These are phyloP conservation scores for Mercurialis annua DNA, from an alignment of 345 rosid species.

Conservation along the genomic window DNA sequence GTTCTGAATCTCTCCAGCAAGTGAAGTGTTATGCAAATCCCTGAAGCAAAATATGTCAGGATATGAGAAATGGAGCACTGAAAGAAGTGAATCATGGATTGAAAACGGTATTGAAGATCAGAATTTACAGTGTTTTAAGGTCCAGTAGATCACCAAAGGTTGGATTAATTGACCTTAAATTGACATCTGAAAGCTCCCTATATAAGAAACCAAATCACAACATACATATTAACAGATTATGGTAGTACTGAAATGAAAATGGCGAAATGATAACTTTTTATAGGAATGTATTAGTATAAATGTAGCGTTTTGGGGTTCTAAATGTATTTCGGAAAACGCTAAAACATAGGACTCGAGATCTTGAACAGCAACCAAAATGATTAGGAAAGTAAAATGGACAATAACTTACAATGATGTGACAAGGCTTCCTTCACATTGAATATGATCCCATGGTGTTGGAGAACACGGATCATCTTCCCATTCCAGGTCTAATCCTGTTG, in stretches of 20 bases:
- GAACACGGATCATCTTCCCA: constrained; percentile 97
- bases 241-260: too few species aligned
- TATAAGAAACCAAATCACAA: constrained; percentile 1
- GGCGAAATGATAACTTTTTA: too few species aligned
- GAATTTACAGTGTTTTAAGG: constrained; percentile 72
- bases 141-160: constrained; percentile 90
- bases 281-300: too few species aligned
- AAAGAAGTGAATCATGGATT: background rate
- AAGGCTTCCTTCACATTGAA: constrained; percentile 67
- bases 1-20: constrained; percentile 74
- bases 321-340: background rate
- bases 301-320: too few species aligned
- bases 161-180: constrained; percentile 75
- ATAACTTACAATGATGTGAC: constrained; percentile 69
- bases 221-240: constrained; percentile 20
- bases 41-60: constrained; percentile 34
- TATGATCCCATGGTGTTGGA: constrained; percentile 64
- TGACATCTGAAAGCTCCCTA: constrained; percentile 74
- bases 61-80: constrained; percentile 1
- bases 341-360: too few species aligned
- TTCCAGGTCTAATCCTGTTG: constrained; percentile 63
- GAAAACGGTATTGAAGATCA: background rate
- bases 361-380: too few species aligned
- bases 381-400: background rate
- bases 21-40: constrained; percentile 87